These are phyloP conservation scores for Trichosporon ovoides DNA, from an alignment of 1,284 basidiomycete species.

Conservation along the genomic window DNA sequence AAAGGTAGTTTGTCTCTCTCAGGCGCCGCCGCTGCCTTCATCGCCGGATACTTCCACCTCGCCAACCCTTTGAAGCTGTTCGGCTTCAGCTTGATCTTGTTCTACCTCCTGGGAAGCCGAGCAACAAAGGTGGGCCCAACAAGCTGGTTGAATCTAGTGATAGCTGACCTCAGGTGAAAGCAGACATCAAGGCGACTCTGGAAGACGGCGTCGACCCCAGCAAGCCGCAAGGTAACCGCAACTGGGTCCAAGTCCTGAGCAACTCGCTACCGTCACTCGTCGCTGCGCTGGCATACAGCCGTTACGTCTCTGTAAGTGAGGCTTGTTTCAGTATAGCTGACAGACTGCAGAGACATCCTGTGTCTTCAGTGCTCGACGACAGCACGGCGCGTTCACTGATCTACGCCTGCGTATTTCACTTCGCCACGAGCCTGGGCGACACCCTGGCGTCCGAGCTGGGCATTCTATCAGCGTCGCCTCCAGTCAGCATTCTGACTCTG, in stretches of 20 bases:
- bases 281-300: slow-evolving; percentile 62
- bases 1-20: slow-evolving; percentile 48
- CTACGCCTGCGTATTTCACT: slow-evolving; percentile 19
- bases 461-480: slow-evolving; percentile 64
- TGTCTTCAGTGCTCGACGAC: slow-evolving; percentile 19
- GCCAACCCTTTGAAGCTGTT: slow-evolving; percentile 53
- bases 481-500: slow-evolving; percentile 69
- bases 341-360: not conserved
- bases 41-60: slow-evolving; percentile 58
- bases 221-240: slow-evolving; percentile 60
- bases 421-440: slow-evolving; percentile 34
- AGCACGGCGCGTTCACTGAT: slow-evolving; percentile 15
- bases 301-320: slow-evolving; percentile 39
- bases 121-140: slow-evolving; percentile 70
- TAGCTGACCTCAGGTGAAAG: slow-evolving; percentile 47
- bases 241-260: slow-evolving; percentile 68
- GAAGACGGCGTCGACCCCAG: slow-evolving; percentile 70
- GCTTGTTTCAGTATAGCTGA: slow-evolving; percentile 49
- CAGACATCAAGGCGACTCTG: slow-evolving; percentile 59
- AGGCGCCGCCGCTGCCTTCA: slow-evolving; percentile 63
- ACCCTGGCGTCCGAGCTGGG: slow-evolving; percentile 56
- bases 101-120: slow-evolving; percentile 74
- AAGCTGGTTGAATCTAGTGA: not conserved
- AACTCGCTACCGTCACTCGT: slow-evolving; percentile 69
- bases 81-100: slow-evolving; percentile 67